Percentiles rank a stretch among this genome's conserved stretches.
Evolutionary conservation across 2,329 filamentous ascomycete genomes (phyloP).

Genomic region (Ophiosphaerella narmari): DNA sequence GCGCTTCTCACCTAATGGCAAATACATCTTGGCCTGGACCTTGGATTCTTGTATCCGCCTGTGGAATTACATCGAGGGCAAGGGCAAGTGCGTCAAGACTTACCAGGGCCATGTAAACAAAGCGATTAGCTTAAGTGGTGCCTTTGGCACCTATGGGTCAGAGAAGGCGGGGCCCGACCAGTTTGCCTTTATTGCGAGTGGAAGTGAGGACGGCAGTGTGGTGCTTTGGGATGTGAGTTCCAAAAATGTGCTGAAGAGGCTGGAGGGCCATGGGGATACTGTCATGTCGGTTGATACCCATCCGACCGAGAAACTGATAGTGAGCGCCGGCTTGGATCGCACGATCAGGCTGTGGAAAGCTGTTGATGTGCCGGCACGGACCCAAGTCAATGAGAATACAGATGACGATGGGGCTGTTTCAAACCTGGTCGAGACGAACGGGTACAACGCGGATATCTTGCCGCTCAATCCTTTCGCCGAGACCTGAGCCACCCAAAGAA

Average conservation of each 20-base stretch:
- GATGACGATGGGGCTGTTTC: not conserved
- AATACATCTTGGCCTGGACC: slow-evolving; percentile 88
- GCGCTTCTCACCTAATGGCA: slow-evolving; percentile 91
- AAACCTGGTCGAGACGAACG: slow-evolving; percentile 12
- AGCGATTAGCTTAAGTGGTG: slow-evolving; percentile 81
- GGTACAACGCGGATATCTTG: slow-evolving; percentile 23
- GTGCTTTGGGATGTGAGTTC: slow-evolving; percentile 88
- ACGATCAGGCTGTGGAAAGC: slow-evolving; percentile 63
- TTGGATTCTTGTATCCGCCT: slow-evolving; percentile 87
- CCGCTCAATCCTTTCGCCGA: slow-evolving; percentile 27
- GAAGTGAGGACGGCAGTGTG: slow-evolving; percentile 85
- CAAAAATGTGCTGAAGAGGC: slow-evolving; percentile 78
- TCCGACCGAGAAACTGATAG: slow-evolving; percentile 58
- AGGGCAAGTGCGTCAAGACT: slow-evolving; percentile 91
- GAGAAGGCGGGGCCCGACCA: slow-evolving; percentile 20
- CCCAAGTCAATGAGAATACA: not conserved
- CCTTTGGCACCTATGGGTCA: slow-evolving; percentile 71
- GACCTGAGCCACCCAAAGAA: too few species aligned
- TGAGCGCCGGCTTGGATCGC: slow-evolving; percentile 66
- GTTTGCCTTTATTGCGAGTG: slow-evolving; percentile 72
- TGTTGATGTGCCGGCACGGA: not conserved
- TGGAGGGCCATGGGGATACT: slow-evolving; percentile 61
- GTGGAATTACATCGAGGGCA: slow-evolving; percentile 93
- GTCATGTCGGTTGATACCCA: slow-evolving; percentile 66
- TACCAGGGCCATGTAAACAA: slow-evolving; percentile 91